phyloP scores from a whole-genome alignment of 2,329 filamentous ascomycete species.

The Penicillium verrucosum region DNA sequence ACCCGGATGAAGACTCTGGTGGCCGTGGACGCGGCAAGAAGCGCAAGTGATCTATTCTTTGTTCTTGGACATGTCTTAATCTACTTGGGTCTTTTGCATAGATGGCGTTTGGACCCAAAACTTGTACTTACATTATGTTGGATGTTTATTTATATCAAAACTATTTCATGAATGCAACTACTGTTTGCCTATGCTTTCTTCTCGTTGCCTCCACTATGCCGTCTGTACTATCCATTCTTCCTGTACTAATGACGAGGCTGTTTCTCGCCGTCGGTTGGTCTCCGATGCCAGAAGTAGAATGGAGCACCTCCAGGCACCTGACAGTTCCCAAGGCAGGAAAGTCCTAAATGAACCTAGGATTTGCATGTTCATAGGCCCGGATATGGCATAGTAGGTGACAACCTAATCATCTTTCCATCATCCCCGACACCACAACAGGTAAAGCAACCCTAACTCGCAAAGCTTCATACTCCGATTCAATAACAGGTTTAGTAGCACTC shows the following conservation, averaged over 20 bases:
- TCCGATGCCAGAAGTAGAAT: background rate
- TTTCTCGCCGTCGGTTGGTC: background rate
- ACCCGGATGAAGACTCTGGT: conserved; percentile 51
- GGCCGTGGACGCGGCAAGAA: conserved; percentile 49
- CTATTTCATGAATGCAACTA: background rate
- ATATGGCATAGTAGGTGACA: background rate
- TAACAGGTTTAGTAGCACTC: background rate
- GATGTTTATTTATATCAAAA: conserved; percentile 4
- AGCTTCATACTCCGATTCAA: background rate
- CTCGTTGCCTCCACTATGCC: background rate
- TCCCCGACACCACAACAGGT: background rate
- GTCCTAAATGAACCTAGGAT: background rate
- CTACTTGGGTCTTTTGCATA: conserved; percentile 21
- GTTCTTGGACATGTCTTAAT: conserved; percentile 17
- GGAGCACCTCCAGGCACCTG: background rate
- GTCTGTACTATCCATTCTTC: background rate
- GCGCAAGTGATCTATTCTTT: conserved; percentile 33
- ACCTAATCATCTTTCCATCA: background rate
- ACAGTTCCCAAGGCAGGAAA: background rate
- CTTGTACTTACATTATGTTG: conserved; percentile 8
- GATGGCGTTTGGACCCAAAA: conserved; percentile 27
- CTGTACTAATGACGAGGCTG: no score
- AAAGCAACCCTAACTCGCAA: background rate
- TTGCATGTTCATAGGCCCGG: background rate
- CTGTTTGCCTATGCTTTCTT: background rate